A percentile compares a stretch with the other conserved stretches of the same genome.
phyloP scores from a whole-genome alignment of 495 filamentous ascomycete genomes.

The Penicillium waksmanii region DNA sequence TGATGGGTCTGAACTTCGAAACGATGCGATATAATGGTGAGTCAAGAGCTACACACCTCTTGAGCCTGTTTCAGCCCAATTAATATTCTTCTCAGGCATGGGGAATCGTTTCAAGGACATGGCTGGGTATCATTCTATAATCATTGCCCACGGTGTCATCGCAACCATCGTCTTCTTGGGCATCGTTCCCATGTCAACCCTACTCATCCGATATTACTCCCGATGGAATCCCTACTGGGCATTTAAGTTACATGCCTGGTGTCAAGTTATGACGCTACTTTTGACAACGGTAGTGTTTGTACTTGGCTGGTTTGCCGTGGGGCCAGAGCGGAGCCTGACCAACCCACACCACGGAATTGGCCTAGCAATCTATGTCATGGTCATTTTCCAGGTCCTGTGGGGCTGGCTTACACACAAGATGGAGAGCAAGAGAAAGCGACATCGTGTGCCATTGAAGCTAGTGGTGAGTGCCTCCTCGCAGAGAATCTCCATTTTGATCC shows the following conservation, averaged over 20 bases:
- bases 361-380: constrained; percentile 81
- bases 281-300: constrained; percentile 34
- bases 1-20: constrained; percentile 84
- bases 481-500: not conserved
- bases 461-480: constrained; percentile 56
- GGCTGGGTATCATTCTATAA: constrained; percentile 74
- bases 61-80: not conserved
- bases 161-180: constrained; percentile 87
- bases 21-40: constrained; percentile 96
- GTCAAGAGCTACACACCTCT: constrained; percentile 17
- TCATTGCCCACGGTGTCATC: constrained; percentile 82
- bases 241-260: constrained; percentile 80
- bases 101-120: constrained; percentile 82
- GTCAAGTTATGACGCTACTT: constrained; percentile 72
- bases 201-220: constrained; percentile 76
- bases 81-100: constrained; percentile 68
- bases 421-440: constrained; percentile 61
- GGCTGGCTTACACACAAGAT: constrained; percentile 70
- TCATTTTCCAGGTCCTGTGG: constrained; percentile 78
- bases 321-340: constrained; percentile 68
- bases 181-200: constrained; percentile 76
- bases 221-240: constrained; percentile 64
- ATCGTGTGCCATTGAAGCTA: constrained; percentile 66
- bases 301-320: constrained; percentile 36
- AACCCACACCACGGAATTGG: constrained; percentile 98